Evolutionary conservation across 2,329 filamentous ascomycete genomes (phyloP), one percentile per base, ranked within the genome.

Genomic region (Emmonsiellopsis sp.): DNA sequence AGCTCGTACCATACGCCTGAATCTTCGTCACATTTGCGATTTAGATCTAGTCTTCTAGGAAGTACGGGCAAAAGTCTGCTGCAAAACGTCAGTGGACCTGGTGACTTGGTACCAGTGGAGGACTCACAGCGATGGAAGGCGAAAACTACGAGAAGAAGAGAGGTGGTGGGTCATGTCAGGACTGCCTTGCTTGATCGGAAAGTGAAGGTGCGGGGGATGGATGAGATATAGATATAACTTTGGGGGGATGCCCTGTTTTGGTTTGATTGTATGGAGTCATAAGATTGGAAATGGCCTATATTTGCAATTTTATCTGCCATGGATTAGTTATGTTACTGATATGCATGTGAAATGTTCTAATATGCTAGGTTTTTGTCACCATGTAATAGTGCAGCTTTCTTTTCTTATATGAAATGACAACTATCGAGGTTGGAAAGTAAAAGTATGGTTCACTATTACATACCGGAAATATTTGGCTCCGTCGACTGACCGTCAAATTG

Each of bases 1-100:
- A 72, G 64, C 51, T 61, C 67, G 9, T 73, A 72, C 41, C 69
- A 73, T 55, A 73, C 71, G 0, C 70, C 71, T 1, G 69, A 73
- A n/a, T 71, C 70, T 26, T 62, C 43, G n/a, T 54, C 53, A 8
- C 54, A 51, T 37, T 42, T 46, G n/a, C 40, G 44, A 20, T 59
- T 59, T 61, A 43, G 62, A 60, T 26, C 65, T 62, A 55, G 66
- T 57, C 26, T 69, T 67, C 62, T 69, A 65, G 30, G 60, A 30
- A 72, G 65, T 54, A 65, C 52, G 67, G 66, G 31, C 68, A 68
- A 40, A 65, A 67, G 34, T 64, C 55, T 49, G 61, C 63, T 68
- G 42, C 66, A 67, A 26, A 65, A 56, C 46, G 62, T 70, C 16
- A 65, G 67, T 42, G 61, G 58, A 4, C 57, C 58, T 2, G 55